Conservation (phyloP, 148 eudicot genomes). For the Chenopodium quinoa region DNA sequence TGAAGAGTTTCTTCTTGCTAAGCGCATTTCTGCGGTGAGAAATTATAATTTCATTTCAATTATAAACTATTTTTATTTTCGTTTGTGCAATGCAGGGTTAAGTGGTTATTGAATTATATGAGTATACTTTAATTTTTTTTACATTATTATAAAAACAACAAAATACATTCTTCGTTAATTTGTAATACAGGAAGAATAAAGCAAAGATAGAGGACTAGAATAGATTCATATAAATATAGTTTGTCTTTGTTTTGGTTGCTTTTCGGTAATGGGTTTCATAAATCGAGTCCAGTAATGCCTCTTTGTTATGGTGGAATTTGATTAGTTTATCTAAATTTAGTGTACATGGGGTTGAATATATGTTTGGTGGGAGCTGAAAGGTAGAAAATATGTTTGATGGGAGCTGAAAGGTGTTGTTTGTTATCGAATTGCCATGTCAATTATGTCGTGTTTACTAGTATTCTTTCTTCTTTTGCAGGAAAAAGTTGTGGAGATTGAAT, state of each 20-base stretch:
- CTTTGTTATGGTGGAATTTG: neutral
- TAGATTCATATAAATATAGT: too few relatives aligned
- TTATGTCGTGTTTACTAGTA: neutral
- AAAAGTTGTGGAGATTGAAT: conserved; percentile 85
- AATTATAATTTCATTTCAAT: neutral
- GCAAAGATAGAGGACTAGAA: too few relatives aligned
- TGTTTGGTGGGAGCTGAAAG: neutral
- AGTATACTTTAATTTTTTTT: too few relatives aligned
- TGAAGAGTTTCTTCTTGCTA: conserved; percentile 79
- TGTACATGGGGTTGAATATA: neutral
- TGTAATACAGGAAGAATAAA: too few relatives aligned
- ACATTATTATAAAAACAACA: too few relatives aligned
- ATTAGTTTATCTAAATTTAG: neutral
- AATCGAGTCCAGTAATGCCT: neutral
- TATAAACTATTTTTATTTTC: too few relatives aligned
- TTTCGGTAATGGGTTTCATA: too few relatives aligned
- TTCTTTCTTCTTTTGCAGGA: conserved; percentile 46
- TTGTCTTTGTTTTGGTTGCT: too few relatives aligned
- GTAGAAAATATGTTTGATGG: neutral
- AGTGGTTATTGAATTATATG: too few relatives aligned
- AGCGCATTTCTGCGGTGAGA: conserved; percentile 79
- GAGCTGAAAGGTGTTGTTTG: neutral
- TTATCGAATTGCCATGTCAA: neutral
- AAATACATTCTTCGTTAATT: too few relatives aligned
- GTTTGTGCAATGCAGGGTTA: too few relatives aligned